These are phyloP conservation scores for Debaryomycetaceae sp. DNA, from an alignment of 1,139 yeast species.

Conservation along the genomic window DNA sequence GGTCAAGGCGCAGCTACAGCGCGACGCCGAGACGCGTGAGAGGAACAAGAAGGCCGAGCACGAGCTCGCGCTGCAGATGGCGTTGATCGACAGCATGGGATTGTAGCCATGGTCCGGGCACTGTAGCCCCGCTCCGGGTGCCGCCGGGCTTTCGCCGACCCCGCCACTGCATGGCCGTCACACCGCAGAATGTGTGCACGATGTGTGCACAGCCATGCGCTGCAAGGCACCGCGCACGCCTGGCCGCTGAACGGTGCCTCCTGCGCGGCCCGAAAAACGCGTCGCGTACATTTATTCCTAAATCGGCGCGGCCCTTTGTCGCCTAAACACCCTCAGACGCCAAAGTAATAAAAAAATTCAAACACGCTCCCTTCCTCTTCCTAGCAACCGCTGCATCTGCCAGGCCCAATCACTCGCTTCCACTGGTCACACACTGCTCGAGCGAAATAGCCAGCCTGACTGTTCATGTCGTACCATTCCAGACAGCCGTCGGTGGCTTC, in stretches of 20 bases:
- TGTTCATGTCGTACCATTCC: conserved; percentile 32
- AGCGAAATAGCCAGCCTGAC: background rate
- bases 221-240: no score
- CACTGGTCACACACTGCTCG: background rate
- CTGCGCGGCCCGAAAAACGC: no score
- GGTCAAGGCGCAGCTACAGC: conserved; percentile 39
- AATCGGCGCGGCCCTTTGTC: conserved; percentile 6
- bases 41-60: conserved; percentile 42
- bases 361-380: no score
- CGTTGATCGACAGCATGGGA: conserved; percentile 51
- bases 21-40: conserved; percentile 33
- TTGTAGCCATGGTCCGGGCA: no score
- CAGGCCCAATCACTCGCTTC: background rate
- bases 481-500: conserved; percentile 39
- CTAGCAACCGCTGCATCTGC: no score
- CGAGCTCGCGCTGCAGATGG: conserved; percentile 55
- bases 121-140: no score
- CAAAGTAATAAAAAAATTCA: no score
- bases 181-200: no score
- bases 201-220: no score
- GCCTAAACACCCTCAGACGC: conserved; percentile 5
- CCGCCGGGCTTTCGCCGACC: no score
- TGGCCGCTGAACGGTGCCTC: no score
- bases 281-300: conserved; percentile 8
- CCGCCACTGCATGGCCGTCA: no score